Conservation (phyloP, 768 basidiomycete genomes). For the Rhizopogon vulgaris region DNA sequence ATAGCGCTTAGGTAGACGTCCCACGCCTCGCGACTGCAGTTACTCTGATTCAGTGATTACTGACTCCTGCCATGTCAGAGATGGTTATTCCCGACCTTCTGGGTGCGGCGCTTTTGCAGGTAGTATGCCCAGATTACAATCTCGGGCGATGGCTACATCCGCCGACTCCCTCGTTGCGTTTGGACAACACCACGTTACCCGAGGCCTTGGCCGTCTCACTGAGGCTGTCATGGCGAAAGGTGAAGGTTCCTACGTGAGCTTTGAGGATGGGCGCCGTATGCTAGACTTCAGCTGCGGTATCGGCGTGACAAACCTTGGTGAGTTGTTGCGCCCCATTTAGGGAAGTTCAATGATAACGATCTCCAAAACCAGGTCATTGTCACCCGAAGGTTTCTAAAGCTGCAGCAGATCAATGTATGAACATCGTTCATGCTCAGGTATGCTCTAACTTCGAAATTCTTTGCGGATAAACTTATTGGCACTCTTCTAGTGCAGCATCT, state of each 20-base stretch:
- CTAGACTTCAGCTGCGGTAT: constrained; percentile 89
- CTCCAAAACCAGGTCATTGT: constrained; percentile 58
- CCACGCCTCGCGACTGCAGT: background rate
- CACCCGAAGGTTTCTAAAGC: constrained; percentile 83
- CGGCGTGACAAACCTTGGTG: constrained; percentile 81
- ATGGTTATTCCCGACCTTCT: background rate
- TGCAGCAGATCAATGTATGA: constrained; percentile 83
- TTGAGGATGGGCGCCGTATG: constrained; percentile 65
- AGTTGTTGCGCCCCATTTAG: constrained; percentile 8
- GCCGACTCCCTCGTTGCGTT: constrained; percentile 23
- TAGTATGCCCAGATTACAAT: background rate
- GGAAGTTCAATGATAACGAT: background rate
- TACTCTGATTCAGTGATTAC: background rate
- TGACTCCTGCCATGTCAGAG: background rate
- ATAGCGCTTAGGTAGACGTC: background rate
- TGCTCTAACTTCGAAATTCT: constrained; percentile 2
- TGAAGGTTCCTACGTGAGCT: constrained; percentile 66
- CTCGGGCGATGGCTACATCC: constrained; percentile 17
- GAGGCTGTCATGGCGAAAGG: constrained; percentile 61
- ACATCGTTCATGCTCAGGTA: constrained; percentile 75
- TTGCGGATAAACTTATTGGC: background rate
- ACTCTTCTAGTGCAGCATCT: constrained; percentile 75
- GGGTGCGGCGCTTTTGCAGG: background rate
- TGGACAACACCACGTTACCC: constrained; percentile 40
- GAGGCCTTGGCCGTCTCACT: constrained; percentile 35